phyloP scores from a whole-genome alignment of 192 early-diverging fungal species.

The Backusella circina region DNA sequence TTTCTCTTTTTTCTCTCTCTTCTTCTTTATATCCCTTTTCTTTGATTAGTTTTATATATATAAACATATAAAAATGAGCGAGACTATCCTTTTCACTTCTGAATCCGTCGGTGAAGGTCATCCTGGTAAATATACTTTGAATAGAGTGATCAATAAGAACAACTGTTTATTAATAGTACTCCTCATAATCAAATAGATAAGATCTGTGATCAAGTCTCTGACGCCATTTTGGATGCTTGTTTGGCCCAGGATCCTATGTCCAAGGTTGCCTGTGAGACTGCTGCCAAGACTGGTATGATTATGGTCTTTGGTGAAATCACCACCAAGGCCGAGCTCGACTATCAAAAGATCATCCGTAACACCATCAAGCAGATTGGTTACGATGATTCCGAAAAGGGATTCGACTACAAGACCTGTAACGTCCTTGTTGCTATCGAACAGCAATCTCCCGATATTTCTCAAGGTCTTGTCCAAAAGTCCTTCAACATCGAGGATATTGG shows the following conservation, averaged over 20 bases:
- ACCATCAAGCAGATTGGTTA: conserved; percentile 99
- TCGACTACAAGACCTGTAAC: conserved; percentile 99
- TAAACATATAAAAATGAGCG: conserved; percentile 35
- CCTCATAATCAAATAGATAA: conserved; percentile 63
- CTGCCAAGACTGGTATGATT: conserved; percentile 99
- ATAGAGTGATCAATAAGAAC: neutral
- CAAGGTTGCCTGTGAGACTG: conserved; percentile 99
- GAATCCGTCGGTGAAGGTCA: conserved; percentile 99
- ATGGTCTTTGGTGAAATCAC: conserved; percentile 99
- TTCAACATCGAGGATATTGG: conserved; percentile 94
- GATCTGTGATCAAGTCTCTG: conserved; percentile 99
- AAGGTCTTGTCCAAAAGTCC: conserved; percentile 93
- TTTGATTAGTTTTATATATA: neutral
- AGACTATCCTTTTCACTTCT: conserved; percentile 99
- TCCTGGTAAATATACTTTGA: conserved; percentile 58
- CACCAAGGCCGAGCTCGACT: conserved; percentile 96
- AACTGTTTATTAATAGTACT: neutral
- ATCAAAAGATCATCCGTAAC: conserved; percentile 99
- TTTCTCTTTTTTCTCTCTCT: neutral
- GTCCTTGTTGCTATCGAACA: conserved; percentile 99
- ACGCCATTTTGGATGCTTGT: conserved; percentile 97
- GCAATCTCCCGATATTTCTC: conserved; percentile 99
- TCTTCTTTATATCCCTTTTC: conserved; percentile 3
- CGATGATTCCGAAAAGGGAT: conserved; percentile 98
- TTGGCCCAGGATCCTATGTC: conserved; percentile 92